Conservation (phyloP, 2,329 filamentous ascomycete species). For the Volutella citrinella region DNA sequence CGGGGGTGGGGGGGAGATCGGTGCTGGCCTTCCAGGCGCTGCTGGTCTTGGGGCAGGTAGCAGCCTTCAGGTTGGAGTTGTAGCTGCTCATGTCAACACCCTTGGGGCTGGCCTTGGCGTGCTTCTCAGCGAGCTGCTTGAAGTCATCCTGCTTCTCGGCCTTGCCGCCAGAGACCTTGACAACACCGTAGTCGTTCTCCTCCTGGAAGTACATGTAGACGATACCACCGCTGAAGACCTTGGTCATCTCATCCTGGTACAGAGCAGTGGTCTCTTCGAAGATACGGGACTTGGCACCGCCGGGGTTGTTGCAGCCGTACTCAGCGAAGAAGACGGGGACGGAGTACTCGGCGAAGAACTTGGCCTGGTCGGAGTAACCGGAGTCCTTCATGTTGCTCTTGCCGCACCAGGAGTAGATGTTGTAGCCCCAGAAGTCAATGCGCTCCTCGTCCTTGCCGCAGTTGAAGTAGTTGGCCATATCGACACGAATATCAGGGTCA, state of each 20-base stretch:
- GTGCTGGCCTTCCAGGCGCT: conserved; percentile 62
- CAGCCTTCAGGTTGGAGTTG: conserved; percentile 67
- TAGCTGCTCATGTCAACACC: conserved; percentile 66
- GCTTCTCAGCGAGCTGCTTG: conserved; percentile 65
- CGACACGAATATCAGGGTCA: conserved; percentile 74
- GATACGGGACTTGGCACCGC: conserved; percentile 61
- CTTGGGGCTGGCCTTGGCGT: conserved; percentile 65
- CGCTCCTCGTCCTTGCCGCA: conserved; percentile 64
- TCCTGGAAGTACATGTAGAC: conserved; percentile 99
- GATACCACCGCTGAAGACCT: conserved; percentile 91
- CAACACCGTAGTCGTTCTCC: conserved; percentile 81
- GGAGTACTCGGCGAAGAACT: conserved; percentile 85
- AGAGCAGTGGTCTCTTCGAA: conserved; percentile 85
- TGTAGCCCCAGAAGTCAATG: conserved; percentile 99
- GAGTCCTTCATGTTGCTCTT: conserved; percentile 73
- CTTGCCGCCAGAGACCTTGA: conserved; percentile 52
- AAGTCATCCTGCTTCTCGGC: conserved; percentile 74
- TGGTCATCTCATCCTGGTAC: conserved; percentile 76
- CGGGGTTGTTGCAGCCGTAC: conserved; percentile 83
- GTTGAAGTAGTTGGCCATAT: conserved; percentile 92
- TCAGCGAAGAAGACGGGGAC: conserved; percentile 98
- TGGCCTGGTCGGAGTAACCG: conserved; percentile 76
- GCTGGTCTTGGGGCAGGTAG: conserved; percentile 66
- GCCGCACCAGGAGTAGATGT: conserved; percentile 99
- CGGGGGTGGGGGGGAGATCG: conserved; percentile 77